phyloP scores from a whole-genome alignment of 1,139 yeast genomes.

The Nakaseomyces nivariensis region DNA sequence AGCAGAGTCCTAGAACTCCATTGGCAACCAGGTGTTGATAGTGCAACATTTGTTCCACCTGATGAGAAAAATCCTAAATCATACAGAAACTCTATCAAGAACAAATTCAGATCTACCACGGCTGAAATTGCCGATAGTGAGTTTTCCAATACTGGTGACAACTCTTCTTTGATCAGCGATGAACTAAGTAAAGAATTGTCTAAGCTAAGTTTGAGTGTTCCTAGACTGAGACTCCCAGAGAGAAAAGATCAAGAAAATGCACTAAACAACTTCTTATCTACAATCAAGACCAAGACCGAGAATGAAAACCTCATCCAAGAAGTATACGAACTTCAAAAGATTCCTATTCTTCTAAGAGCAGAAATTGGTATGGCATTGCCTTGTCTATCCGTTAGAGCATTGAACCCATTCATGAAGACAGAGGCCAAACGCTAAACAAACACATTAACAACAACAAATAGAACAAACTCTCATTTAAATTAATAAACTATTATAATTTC shows the following conservation, averaged over 20 bases:
- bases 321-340: slow-evolving; percentile 62
- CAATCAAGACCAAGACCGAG: slow-evolving; percentile 49
- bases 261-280: slow-evolving; percentile 47
- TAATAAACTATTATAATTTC: too few relatives aligned
- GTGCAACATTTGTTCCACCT: slow-evolving; percentile 83
- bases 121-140: slow-evolving; percentile 51
- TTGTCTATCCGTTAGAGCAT: slow-evolving; percentile 84
- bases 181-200: slow-evolving; percentile 41
- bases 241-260: slow-evolving; percentile 28
- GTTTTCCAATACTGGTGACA: slow-evolving; percentile 11
- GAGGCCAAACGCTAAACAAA: slow-evolving; percentile 5
- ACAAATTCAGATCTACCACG: slow-evolving; percentile 67
- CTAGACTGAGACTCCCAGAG: slow-evolving; percentile 39
- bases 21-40: slow-evolving; percentile 88
- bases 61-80: slow-evolving; percentile 75
- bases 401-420: slow-evolving; percentile 60
- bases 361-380: slow-evolving; percentile 95
- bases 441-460: too few relatives aligned
- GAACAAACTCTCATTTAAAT: too few relatives aligned
- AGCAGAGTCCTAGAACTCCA: slow-evolving; percentile 65
- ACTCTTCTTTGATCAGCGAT: slow-evolving; percentile 30
- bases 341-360: slow-evolving; percentile 81
- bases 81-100: slow-evolving; percentile 67
- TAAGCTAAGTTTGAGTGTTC: slow-evolving; percentile 43
- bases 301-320: slow-evolving; percentile 64